Conservation (phyloP, 1,284 basidiomycete species). For the Ceratobasidium sp. region DNA sequence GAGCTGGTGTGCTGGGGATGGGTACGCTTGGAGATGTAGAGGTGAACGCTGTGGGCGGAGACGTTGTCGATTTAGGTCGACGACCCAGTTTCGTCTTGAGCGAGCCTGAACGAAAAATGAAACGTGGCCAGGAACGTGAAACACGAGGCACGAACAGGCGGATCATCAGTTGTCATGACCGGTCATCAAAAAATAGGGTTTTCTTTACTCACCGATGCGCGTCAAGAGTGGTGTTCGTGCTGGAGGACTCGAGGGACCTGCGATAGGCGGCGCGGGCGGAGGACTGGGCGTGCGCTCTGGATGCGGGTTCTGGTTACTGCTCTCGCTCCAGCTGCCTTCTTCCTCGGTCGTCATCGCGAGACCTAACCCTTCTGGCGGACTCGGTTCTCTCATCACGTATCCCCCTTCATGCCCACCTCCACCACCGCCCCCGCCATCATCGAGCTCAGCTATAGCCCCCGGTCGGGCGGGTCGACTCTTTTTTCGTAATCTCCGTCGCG, state of each 20-base stretch:
- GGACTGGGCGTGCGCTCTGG: slow-evolving; percentile 35
- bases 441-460: slow-evolving; percentile 38
- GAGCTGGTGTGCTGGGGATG: slow-evolving; percentile 30
- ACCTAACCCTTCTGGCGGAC: slow-evolving; percentile 32
- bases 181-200: slow-evolving; percentile 24
- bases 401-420: not conserved
- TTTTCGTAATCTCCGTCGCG: slow-evolving; percentile 35
- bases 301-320: slow-evolving; percentile 16
- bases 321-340: slow-evolving; percentile 38
- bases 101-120: slow-evolving; percentile 28
- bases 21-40: not conserved
- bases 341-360: slow-evolving; percentile 41
- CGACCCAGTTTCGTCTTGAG: slow-evolving; percentile 31
- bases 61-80: not conserved
- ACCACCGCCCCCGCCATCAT: slow-evolving; percentile 2
- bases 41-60: slow-evolving; percentile 13
- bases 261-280: slow-evolving; percentile 7
- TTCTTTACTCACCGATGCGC: slow-evolving; percentile 48
- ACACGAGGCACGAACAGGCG: slow-evolving; percentile 14
- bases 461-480: slow-evolving; percentile 41
- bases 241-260: slow-evolving; percentile 49
- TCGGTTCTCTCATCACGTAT: slow-evolving; percentile 40
- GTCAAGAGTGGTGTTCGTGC: slow-evolving; percentile 45
- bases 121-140: not conserved
- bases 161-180: slow-evolving; percentile 21